Percentiles rank a stretch among this genome's conserved stretches.
phyloP scores from a whole-genome alignment of 1,284 basidiomycete genomes.

The Schizophyllum commune region DNA sequence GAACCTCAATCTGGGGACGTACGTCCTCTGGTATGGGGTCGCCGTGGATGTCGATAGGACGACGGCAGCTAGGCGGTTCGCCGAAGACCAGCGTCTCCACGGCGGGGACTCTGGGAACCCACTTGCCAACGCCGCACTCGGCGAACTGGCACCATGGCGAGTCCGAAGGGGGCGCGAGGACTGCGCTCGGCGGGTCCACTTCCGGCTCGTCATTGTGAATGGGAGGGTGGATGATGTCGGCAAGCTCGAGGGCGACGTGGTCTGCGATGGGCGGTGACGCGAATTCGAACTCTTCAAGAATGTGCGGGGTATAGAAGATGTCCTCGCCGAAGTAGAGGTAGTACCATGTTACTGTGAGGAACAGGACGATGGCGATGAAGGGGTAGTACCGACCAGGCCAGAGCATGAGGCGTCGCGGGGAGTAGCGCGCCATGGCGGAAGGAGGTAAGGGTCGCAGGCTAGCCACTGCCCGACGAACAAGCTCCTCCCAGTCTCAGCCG shows the following conservation, averaged over 20 bases:
- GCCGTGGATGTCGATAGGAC: not conserved
- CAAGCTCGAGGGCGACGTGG: not conserved
- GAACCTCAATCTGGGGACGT: not conserved
- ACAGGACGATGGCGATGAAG: not conserved
- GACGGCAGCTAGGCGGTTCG: not conserved
- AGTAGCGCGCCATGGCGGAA: not conserved
- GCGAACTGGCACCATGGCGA: not conserved
- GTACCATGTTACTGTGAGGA: not conserved
- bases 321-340: not conserved
- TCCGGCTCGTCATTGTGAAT: not conserved
- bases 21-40: not conserved
- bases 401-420: not conserved
- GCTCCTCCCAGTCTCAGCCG: no score
- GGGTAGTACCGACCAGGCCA: not conserved
- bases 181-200: not conserved
- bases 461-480: no score
- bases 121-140: not conserved
- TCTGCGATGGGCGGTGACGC: not conserved
- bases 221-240: not conserved
- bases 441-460: not conserved
- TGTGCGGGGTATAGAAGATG: not conserved
- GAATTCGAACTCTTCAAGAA: not conserved
- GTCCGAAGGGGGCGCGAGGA: not conserved
- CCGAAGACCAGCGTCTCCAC: not conserved
- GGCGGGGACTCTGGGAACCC: not conserved